Base-by-base conservation (phyloP, 1,284 basidiomycete species). In the Sphaerobolus stellatus region DNA sequence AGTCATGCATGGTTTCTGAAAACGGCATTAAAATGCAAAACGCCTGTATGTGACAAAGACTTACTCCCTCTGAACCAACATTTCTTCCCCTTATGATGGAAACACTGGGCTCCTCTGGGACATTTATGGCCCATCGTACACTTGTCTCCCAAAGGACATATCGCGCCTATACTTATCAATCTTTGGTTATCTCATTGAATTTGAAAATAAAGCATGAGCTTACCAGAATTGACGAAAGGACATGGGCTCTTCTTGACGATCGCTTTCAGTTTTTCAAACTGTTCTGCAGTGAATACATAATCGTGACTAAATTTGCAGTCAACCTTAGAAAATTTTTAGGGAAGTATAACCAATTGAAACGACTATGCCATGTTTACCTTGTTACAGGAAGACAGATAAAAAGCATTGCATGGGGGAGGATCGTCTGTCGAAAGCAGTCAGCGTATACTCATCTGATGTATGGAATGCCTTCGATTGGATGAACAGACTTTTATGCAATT, bases 111-210 rank as follows among this genome's bases (percentile, higher is more conserved):
- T n/a, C 88, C 88, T 61, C 84, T 86, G 11, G 88, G 88, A 65
- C 88, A 90, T n/a, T 80, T 73, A 66, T 90, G 88, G 5, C 88
- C 88, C 86, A 88, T 90, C 68, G 87, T 89, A 63, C 88, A 90
- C 56, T 72, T 73, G 40, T 82, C 79, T 45, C 84, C 87, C 59
- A 83, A 84, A 6, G 87, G 85, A 59, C 88, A 90, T 50, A 76
- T 75, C 28, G 84, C 70, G 33, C 86, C 88, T 90, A 57, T n/a
- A 16, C 33, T 46, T 31, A 41, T 38, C 9, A 20, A 43, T 24
- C 4, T n/a, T 38, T 38, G 11, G 8, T 22, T 13, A 25, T n/a
- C n/a, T n/a, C n/a, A n/a, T n/a, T n/a, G n/a, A n/a, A n/a, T n/a
- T n/a, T n/a, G n/a, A n/a, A 4, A 43, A 20, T n/a, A n/a, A n/a